Evolutionary conservation across 768 basidiomycete genomes (phyloP), one percentile per base, ranked within the genome.

Genomic region (Amanita rimosa): DNA sequence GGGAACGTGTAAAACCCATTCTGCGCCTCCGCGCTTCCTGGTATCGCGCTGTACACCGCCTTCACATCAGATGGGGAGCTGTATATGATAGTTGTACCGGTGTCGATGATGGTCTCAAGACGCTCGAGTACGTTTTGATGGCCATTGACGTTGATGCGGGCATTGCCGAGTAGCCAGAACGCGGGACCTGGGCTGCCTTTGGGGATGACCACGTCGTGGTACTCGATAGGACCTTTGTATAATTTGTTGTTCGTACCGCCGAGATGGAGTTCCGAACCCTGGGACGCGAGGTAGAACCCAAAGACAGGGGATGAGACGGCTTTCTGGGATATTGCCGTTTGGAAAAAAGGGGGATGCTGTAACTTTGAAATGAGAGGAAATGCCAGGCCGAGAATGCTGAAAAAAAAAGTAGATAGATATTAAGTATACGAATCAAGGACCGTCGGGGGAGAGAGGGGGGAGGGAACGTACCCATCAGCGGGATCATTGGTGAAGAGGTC

Each of bases 1-100:
- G 46, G 46, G 46, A 48, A 48, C 11, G 26, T n/a, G 17, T 48
- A 48, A 4, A 29, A 4, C 16, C 46, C 46, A 33, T 39, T 48
- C 46, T 0, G 7, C 17, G 14, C 27, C 37, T 29, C 4, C 10
- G 7, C 24, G 16, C 37, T 39, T n/a, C 46, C 46, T 8, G 46
- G 46, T 16, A 48, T 22, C 10, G 17, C 6, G 3, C 26, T 8
- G 22, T 48, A 48, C 14, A 48, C 6, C n/a, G 13, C 3, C 1
- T 16, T 26, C 10, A 39, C 46, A 3, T 16, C 21, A 1, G 14
- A 26, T 0, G 46, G 16, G 14, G 46, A 38, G 6, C 26, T 38
- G 31, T 27, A 16, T 24, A 48, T 48, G 11, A 39, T 39, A 0
- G 46, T 39, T 27, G 46, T 48, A 10, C 46, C 46, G 24, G 22